These are phyloP conservation scores for Calonectria hawksworthii DNA, from an alignment of 2,329 filamentous ascomycete species.

Conservation along the genomic window DNA sequence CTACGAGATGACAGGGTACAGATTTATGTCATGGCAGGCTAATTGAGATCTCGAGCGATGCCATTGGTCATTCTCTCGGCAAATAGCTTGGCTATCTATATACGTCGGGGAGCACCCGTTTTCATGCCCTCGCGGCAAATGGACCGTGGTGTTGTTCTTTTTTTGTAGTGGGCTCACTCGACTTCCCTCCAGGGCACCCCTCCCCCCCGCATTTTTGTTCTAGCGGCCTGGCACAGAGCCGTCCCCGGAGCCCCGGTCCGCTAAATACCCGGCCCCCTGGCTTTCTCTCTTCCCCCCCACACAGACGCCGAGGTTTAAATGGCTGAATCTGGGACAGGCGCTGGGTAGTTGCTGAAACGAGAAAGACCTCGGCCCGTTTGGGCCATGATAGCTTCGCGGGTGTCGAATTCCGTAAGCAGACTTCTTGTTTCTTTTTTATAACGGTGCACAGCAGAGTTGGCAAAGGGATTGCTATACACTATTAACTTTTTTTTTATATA, in stretches of 20 bases:
- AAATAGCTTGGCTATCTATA: background rate
- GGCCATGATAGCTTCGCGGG: background rate
- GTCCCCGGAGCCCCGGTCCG: constrained; percentile 17
- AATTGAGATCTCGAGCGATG: too few relatives aligned
- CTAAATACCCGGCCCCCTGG: background rate
- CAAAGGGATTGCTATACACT: background rate
- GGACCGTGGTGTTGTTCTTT: background rate
- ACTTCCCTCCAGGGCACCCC: background rate
- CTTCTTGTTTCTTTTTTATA: background rate
- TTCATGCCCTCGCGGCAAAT: background rate
- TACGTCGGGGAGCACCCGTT: background rate
- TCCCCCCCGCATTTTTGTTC: background rate
- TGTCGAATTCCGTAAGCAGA: background rate
- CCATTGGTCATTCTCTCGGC: background rate
- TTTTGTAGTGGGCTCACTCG: background rate
- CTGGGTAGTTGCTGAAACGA: background rate
- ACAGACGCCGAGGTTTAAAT: background rate
- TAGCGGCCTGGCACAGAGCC: background rate
- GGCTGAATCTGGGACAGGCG: background rate
- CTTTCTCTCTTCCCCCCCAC: background rate
- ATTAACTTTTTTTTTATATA: too few relatives aligned
- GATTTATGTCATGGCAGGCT: background rate
- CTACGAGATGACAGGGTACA: background rate
- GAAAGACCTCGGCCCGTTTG: constrained; percentile 9
- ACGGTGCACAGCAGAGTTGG: background rate